These are phyloP conservation scores for Solanum etuberosum DNA, from an alignment of 257 asterid species.

Conservation along the genomic window DNA sequence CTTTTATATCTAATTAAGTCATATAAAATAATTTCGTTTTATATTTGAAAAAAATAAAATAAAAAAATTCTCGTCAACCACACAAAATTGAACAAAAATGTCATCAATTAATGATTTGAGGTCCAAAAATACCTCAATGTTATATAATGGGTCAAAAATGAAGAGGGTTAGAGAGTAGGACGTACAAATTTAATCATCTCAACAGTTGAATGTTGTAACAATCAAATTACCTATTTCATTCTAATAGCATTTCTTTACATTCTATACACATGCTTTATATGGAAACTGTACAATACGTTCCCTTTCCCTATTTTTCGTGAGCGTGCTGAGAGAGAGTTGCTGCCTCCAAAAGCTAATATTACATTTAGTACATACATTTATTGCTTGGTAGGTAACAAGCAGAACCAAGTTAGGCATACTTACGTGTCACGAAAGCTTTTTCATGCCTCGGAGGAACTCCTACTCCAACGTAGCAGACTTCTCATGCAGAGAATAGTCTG, in stretches of 20 bases:
- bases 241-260: not conserved
- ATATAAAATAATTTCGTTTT: too few species aligned
- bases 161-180: too few species aligned
- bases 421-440: not conserved
- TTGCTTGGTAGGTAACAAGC: not conserved
- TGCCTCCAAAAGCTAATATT: not conserved
- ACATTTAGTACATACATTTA: too few species aligned
- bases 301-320: not conserved
- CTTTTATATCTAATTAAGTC: not conserved
- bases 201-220: too few species aligned
- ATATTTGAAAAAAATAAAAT: too few species aligned
- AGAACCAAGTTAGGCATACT: not conserved
- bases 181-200: too few species aligned
- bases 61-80: not conserved
- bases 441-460: not conserved
- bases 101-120: too few species aligned
- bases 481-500: too few species aligned
- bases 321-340: not conserved
- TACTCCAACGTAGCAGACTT: too few species aligned
- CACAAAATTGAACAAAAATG: too few species aligned
- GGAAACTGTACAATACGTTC: not conserved
- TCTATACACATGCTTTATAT: not conserved
- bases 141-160: too few species aligned
- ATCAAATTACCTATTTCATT: too few species aligned
- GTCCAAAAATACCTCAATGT: not conserved